Evolutionary conservation across 2,329 filamentous ascomycete genomes (phyloP), one percentile per base, ranked within the genome.

Genomic region (Karstenula rhodostoma): DNA sequence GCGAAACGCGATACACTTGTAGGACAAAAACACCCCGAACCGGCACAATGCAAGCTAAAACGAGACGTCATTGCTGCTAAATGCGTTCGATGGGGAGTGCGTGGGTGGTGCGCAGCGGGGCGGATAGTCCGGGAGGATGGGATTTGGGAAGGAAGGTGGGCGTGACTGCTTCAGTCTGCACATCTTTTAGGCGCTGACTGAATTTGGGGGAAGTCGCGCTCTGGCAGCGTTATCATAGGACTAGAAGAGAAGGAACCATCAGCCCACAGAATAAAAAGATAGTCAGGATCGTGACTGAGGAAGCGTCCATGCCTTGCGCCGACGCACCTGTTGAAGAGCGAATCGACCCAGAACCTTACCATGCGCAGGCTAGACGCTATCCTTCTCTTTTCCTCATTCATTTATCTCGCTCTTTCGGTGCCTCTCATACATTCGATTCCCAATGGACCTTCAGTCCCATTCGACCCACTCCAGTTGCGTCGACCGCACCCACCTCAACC

Each of bases 31-130:
- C 48, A 50, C 47, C 59, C 59, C 37, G 32, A 58, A 56, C 37
- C 37, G 59, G 59, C 56, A 56, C 54, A 61, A 61, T 61, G 35
- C 40, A n/a, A 33, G 25, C 27, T 43, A 42, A 37, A 49, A 51
- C 52, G 40, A 27, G 40, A 46, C 49, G 43, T 43, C 46, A 46
- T 53, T 19, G n/a, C 29, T 50, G 52, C 43, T 50, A 49, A 52
- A 53, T 42, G 50, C 42, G 27, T 46, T 27, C 27, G 19, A 43
- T 52, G 15, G 23, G 22, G 12, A 55, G 8, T 17, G 22, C 27
- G 22, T 17, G 27, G 29, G 12, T 10, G n/a, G 35, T 55, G 27
- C 52, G 8, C 35, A 29, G 13, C 2, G 10, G 51, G 19, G 17
- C 51, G 25, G 25, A 35, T 33, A 32, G 12, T 27, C 17, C 17